These are phyloP conservation scores for Diaporthe eres DNA, from an alignment of 2,329 filamentous ascomycete genomes.

Conservation along the genomic window DNA sequence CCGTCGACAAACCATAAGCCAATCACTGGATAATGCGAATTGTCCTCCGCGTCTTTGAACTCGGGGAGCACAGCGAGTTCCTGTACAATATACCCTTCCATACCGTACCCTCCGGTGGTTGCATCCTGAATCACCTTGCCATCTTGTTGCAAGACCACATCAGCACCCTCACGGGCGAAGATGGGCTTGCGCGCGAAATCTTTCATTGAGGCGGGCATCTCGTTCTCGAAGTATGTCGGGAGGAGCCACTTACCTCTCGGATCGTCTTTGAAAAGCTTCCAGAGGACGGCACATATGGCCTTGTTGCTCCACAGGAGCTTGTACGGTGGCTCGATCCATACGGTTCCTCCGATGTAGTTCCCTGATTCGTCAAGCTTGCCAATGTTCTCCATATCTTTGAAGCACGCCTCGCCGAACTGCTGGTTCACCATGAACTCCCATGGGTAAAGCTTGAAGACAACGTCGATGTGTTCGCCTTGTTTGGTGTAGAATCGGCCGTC, in stretches of 20 bases:
- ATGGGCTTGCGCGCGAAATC: conserved; percentile 17
- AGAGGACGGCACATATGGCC: conserved; percentile 36
- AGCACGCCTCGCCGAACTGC: conserved; percentile 7
- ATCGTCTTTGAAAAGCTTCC: conserved; percentile 38
- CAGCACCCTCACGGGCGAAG: conserved; percentile 17
- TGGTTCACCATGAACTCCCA: conserved; percentile 31
- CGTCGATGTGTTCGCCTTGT: conserved; percentile 33
- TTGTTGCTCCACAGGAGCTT: conserved; percentile 43
- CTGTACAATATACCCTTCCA: conserved; percentile 13
- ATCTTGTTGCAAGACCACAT: neutral
- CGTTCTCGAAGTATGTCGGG: conserved; percentile 25
- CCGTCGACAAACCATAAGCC: conserved; percentile 38
- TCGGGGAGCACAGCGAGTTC: conserved; percentile 13
- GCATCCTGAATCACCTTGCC: neutral
- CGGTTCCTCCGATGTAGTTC: conserved; percentile 31
- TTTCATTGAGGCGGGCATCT: neutral
- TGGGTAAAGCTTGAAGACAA: conserved; percentile 39
- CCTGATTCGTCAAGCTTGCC: conserved; percentile 26
- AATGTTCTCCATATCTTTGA: conserved; percentile 31
- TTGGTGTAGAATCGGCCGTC: conserved; percentile 40
- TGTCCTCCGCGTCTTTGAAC: conserved; percentile 9
- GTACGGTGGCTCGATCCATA: conserved; percentile 40
- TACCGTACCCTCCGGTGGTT: neutral
- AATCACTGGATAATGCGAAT: conserved; percentile 23
- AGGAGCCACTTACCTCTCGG: conserved; percentile 35